A percentile compares a stretch with the other conserved stretches of the same genome.
Evolutionary conservation across 2,329 filamentous ascomycete species (phyloP).

Genomic region (Pezicula carpinea): DNA sequence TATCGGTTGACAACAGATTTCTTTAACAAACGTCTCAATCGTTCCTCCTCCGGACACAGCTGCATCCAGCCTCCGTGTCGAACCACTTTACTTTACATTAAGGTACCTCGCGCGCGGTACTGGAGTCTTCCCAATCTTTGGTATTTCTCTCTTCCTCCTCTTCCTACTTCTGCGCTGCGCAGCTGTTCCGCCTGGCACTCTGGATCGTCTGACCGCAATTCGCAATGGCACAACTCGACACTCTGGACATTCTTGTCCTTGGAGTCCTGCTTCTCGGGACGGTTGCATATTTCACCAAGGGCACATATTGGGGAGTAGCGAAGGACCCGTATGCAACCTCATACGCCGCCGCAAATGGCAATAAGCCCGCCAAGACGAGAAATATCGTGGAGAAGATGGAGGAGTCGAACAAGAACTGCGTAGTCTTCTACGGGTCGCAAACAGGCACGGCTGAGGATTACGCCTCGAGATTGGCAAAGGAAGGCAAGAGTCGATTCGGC

Average conservation of each 20-base stretch:
- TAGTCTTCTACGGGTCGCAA: slow-evolving; percentile 98
- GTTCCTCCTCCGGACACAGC: no score
- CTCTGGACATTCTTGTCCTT: slow-evolving; percentile 90
- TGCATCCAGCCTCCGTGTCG: no score
- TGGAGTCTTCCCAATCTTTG: not conserved
- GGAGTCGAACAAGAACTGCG: slow-evolving; percentile 91
- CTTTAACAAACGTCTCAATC: no score
- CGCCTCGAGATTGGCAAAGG: slow-evolving; percentile 91
- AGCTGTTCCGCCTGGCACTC: not conserved
- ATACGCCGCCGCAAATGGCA: slow-evolving; percentile 62
- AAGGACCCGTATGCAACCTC: slow-evolving; percentile 85
- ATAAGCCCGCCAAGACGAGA: slow-evolving; percentile 78
- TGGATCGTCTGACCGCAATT: not conserved
- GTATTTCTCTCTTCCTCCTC: not conserved
- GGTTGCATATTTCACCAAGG: slow-evolving; percentile 95
- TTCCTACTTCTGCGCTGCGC: not conserved
- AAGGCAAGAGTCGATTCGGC: slow-evolving; percentile 92
- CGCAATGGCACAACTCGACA: slow-evolving; percentile 92
- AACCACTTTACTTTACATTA: no score
- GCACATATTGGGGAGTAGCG: slow-evolving; percentile 82
- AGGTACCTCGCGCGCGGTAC: no score
- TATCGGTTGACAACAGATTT: no score
- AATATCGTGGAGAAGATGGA: slow-evolving; percentile 97
- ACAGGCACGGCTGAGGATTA: slow-evolving; percentile 98
- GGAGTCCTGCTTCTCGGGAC: slow-evolving; percentile 79